Base-by-base conservation (phyloP, 2,329 filamentous ascomycete genomes). In the Penicillium freii region DNA sequence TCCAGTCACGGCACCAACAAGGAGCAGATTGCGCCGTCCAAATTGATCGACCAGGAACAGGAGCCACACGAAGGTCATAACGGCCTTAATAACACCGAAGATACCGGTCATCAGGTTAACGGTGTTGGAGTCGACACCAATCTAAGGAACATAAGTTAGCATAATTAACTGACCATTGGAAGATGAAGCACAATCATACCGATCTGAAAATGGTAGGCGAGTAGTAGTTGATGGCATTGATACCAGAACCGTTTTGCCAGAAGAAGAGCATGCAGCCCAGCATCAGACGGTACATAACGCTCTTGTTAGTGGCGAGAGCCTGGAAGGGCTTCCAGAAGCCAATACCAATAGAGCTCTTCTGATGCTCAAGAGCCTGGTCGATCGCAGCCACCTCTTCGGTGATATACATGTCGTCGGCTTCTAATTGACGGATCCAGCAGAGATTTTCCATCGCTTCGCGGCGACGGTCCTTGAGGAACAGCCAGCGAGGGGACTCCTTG, bases 221-320 rank as follows among this genome's bases (percentile, higher is more conserved):
- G 72, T 88, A 90, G 76, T 91, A 91, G 78, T 91, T 91, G 76
- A 90, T 87, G n/a, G 88, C 88, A 64, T 91, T 91, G 75, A 91
- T 91, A 7, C 89, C 89, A 3, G 78, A 81, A 47, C 87, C 87
- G 64, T 92, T 92, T 75, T 93, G 90, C 81, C 86, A 91, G 53
- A 92, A 78, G 79, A 92, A 92, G 21, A 93, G 81, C 69, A 90
- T 83, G 56, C 84, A 83, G 50, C 89, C 89, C 19, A 92, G 80
- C 71, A 90, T 83, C 73, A 93, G 86, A 45, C 89, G 84, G 79
- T 85, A 90, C 62, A 84, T 83, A n/a, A 89, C 81, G 66, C 81
- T 81, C 49, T 75, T 77, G 57, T 82, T 74, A 58, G 77, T 79
- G 47, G 81, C 76, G 19, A 85, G 77, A 10, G 79, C 76, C 59